phyloP scores from a whole-genome alignment of 1,284 basidiomycete genomes.

The Pseudozyma pruni region DNA sequence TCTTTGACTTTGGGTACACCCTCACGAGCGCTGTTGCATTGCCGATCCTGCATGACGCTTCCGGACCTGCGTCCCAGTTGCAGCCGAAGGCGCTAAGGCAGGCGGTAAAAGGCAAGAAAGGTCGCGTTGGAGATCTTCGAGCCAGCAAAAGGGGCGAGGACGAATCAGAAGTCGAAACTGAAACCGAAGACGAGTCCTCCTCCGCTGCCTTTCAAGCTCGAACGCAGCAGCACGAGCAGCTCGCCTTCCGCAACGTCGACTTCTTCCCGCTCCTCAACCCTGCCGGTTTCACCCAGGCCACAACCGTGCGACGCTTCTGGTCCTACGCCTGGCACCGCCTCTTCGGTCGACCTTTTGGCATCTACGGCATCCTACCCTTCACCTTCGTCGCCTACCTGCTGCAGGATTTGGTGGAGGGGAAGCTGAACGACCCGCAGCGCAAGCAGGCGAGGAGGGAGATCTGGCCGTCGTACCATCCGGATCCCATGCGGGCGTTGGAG shows the following conservation, averaged over 20 bases:
- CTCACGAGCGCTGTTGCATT: slow-evolving; percentile 44
- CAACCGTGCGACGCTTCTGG: slow-evolving; percentile 46
- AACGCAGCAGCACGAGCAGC: slow-evolving; percentile 20
- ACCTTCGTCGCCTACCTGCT: slow-evolving; percentile 35
- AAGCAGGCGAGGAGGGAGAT: slow-evolving; percentile 30
- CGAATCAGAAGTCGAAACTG: slow-evolving; percentile 35
- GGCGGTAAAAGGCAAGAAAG: not conserved
- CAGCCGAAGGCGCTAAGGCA: not conserved
- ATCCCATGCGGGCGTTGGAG: slow-evolving; percentile 42
- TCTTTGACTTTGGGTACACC: slow-evolving; percentile 56
- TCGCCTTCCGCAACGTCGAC: slow-evolving; percentile 50
- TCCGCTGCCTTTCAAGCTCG: slow-evolving; percentile 12
- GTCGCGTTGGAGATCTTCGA: slow-evolving; percentile 9
- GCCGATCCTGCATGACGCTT: slow-evolving; percentile 38
- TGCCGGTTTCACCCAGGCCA: slow-evolving; percentile 32
- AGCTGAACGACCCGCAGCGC: slow-evolving; percentile 34
- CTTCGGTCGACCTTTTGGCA: slow-evolving; percentile 46
- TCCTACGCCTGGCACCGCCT: slow-evolving; percentile 49
- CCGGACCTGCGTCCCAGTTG: not conserved
- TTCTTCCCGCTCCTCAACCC: slow-evolving; percentile 56
- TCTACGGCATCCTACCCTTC: slow-evolving; percentile 51
- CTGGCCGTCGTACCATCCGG: slow-evolving; percentile 43
- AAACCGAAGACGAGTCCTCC: slow-evolving; percentile 33
- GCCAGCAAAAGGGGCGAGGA: not conserved
- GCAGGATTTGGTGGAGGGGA: slow-evolving; percentile 30